Percentiles rank a stretch among this genome's conserved stretches.
phyloP scores from a whole-genome alignment of 805 yeast genomes.

The Tetrapisispora arboricola region DNA sequence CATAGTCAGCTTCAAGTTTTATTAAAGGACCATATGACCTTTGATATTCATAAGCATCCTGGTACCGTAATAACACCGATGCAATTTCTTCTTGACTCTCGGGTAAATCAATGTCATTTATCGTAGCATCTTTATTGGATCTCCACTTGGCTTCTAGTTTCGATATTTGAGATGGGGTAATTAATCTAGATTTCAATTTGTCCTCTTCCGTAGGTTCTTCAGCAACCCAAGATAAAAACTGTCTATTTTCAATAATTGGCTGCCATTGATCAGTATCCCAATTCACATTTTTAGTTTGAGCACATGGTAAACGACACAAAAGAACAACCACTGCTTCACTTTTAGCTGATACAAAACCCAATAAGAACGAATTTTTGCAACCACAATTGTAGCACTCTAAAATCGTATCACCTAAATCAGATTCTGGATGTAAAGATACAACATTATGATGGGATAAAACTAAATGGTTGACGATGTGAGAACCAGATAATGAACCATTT shows the following conservation, averaged over 20 bases:
- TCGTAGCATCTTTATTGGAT: slow-evolving; percentile 55
- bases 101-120: slow-evolving; percentile 50
- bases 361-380: slow-evolving; percentile 59
- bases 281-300: slow-evolving; percentile 59
- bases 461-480: slow-evolving; percentile 80
- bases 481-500: slow-evolving; percentile 40
- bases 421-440: slow-evolving; percentile 66
- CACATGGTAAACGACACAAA: slow-evolving; percentile 81
- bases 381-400: slow-evolving; percentile 91
- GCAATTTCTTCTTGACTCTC: slow-evolving; percentile 49
- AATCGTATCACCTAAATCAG: slow-evolving; percentile 77
- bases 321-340: slow-evolving; percentile 79
- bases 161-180: slow-evolving; percentile 54
- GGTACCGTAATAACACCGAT: slow-evolving; percentile 67
- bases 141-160: slow-evolving; percentile 78
- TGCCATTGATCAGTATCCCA: slow-evolving; percentile 92
- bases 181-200: slow-evolving; percentile 41
- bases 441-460: slow-evolving; percentile 68
- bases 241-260: slow-evolving; percentile 69
- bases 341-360: slow-evolving; percentile 84
- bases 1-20: slow-evolving; percentile 72
- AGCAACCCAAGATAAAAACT: slow-evolving; percentile 75
- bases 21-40: slow-evolving; percentile 76
- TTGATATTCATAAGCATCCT: slow-evolving; percentile 79
- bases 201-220: slow-evolving; percentile 59